phyloP scores from a whole-genome alignment of 108 stramenopile genomes.

The Skeletonema marinoi region DNA sequence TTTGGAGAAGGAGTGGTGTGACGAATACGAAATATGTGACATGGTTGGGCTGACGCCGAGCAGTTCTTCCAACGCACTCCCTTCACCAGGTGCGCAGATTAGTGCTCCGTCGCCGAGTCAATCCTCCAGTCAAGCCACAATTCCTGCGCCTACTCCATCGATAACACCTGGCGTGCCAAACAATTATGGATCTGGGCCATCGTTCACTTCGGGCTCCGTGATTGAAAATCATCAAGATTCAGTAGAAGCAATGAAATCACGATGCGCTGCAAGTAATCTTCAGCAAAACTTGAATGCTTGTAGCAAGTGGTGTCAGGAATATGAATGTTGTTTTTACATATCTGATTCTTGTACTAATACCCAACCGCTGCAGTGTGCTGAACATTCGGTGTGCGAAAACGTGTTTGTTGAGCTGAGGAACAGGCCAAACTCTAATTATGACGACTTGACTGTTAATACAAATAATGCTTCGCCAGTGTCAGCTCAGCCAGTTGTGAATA shows the following conservation, averaged over 20 bases:
- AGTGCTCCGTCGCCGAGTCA: not conserved
- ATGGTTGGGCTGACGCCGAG: conserved; percentile 12
- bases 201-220: not conserved
- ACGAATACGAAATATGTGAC: conserved; percentile 18
- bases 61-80: not conserved
- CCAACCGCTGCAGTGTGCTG: not conserved
- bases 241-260: too few relatives aligned
- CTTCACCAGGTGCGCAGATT: not conserved
- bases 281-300: not conserved
- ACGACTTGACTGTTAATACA: not conserved
- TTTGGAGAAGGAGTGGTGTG: conserved; percentile 25
- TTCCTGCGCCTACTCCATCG: not conserved
- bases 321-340: conserved; percentile 22
- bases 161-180: not conserved
- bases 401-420: conserved; percentile 7
- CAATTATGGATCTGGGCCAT: not conserved
- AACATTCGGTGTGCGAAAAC: conserved; percentile 12
- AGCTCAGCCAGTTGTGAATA: not conserved
- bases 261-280: not conserved
- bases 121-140: not conserved
- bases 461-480: not conserved
- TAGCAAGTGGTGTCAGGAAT: conserved; percentile 6
- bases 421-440: not conserved
- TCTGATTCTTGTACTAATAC: conserved; percentile 1
- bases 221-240: too few relatives aligned